These are phyloP conservation scores for Tardiomyces depauwii DNA, from an alignment of 1,139 yeast genomes.

Conservation along the genomic window DNA sequence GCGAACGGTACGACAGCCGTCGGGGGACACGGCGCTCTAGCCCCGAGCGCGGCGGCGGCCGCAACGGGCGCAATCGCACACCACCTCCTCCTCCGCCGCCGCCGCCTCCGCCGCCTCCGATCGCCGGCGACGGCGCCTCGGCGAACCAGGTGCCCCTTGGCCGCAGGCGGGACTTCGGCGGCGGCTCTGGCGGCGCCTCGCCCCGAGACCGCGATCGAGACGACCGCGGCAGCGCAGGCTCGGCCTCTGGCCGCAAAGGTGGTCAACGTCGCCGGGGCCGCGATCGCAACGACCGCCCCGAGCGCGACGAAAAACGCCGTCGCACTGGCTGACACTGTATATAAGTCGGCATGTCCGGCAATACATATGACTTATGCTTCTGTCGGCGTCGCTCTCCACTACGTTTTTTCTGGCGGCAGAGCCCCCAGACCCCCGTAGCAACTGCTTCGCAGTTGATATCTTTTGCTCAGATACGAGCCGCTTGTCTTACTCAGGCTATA, in stretches of 20 bases:
- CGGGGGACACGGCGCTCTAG: slow-evolving; percentile 4
- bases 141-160: slow-evolving; percentile 1
- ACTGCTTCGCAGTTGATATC: no score
- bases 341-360: no score
- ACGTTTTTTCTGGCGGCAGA: no score
- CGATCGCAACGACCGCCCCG: background rate
- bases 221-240: background rate
- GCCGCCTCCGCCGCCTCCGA: background rate
- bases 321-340: background rate
- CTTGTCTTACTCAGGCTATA: no score
- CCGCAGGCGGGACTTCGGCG: slow-evolving; percentile 1
- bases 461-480: no score
- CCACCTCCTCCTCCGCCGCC: slow-evolving; percentile 7
- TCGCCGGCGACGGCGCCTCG: background rate
- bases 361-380: no score
- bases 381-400: no score
- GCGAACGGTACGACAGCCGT: slow-evolving; percentile 4
- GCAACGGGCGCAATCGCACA: background rate
- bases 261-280: background rate
- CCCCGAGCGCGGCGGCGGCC: background rate
- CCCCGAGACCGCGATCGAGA: background rate
- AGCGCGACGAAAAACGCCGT: background rate
- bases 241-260: background rate
- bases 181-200: background rate
- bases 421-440: no score